Conservation (phyloP, 306 rosid species). For the Macrotyloma uniflorum region DNA sequence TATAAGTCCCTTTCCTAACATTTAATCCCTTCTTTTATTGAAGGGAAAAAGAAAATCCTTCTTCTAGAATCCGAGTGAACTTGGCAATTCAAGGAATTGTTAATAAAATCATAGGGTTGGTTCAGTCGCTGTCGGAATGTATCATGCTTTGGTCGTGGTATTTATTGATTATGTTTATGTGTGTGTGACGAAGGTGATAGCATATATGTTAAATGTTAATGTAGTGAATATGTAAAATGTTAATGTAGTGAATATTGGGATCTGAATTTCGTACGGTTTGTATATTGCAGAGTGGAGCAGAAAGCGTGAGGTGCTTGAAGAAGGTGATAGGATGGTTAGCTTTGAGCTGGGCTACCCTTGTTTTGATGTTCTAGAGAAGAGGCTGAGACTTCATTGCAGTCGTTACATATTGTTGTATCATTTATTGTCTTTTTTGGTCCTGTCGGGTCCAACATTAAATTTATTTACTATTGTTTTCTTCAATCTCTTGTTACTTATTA, state of each 20-base stretch:
- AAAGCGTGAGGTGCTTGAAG: conserved; percentile 46
- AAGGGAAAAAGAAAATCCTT: not conserved
- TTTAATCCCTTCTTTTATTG: not conserved
- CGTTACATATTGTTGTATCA: conserved; percentile 43
- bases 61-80: not conserved
- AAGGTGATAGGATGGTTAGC: conserved; percentile 63
- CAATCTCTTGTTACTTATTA: conserved; percentile 8
- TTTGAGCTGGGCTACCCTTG: conserved; percentile 66
- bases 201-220: no score
- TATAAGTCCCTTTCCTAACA: no score
- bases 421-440: conserved; percentile 38
- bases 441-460: conserved; percentile 39
- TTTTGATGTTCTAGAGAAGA: conserved; percentile 61
- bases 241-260: not conserved
- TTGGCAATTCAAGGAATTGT: not conserved
- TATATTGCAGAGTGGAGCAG: conserved; percentile 80
- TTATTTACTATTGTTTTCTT: conserved; percentile 47
- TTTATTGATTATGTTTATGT: not conserved
- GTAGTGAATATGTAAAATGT: not conserved
- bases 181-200: not conserved
- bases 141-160: not conserved
- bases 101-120: not conserved
- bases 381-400: conserved; percentile 17
- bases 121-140: conserved; percentile 28
- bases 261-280: not conserved